phyloP scores from a whole-genome alignment of 306 rosid genomes.

The Albizia julibrissin region DNA sequence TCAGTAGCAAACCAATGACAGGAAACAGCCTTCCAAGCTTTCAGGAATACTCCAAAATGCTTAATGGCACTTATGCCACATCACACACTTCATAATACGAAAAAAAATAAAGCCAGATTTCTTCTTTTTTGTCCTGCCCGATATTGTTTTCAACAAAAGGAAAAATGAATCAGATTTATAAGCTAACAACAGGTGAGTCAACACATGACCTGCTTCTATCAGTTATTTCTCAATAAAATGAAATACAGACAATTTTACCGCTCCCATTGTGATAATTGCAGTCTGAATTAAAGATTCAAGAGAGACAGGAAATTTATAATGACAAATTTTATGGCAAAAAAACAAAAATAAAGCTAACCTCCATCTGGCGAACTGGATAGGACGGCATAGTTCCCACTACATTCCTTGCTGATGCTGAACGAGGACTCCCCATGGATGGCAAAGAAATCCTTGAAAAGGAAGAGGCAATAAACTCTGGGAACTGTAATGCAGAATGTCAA shows the following conservation, averaged over 20 bases:
- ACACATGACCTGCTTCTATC: not conserved
- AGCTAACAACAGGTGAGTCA: not conserved
- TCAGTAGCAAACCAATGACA: not conserved
- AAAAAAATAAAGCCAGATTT: not conserved
- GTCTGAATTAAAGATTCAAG: conserved; percentile 4
- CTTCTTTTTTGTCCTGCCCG: not conserved
- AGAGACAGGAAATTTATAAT: not conserved
- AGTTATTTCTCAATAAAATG: not conserved
- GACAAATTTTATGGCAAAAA: not conserved
- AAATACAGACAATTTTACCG: not conserved
- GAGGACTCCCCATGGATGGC: conserved; percentile 73
- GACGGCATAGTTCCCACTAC: conserved; percentile 57
- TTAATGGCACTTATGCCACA: not conserved
- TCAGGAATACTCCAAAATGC: conserved; percentile 10
- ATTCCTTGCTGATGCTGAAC: conserved; percentile 62
- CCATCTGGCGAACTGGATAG: conserved; percentile 63
- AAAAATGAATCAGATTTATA: not conserved
- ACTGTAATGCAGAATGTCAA: conserved; percentile 48
- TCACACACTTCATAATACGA: not conserved
- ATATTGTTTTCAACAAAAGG: not conserved
- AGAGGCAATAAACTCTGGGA: conserved; percentile 72
- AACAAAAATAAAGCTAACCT: conserved; percentile 53
- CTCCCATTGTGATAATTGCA: not conserved
- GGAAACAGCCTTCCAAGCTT: not conserved
- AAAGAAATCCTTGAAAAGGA: conserved; percentile 70